Conservation (phyloP, 2,329 filamentous ascomycete species). For the Talaromyces sp. region DNA sequence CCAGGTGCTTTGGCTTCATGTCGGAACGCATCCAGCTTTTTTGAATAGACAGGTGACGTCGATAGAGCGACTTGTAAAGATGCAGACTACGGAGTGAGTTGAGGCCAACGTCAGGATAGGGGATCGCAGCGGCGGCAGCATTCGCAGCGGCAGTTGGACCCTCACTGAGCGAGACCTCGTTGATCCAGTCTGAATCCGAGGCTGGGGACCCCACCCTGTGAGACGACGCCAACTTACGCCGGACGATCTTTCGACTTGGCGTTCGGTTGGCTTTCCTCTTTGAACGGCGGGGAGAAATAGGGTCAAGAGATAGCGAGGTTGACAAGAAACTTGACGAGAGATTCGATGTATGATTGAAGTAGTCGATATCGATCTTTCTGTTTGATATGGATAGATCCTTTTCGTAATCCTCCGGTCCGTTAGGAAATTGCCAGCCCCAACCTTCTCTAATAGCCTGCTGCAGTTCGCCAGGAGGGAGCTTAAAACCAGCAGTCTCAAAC, state of each 20-base stretch:
- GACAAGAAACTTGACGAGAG: slow-evolving; percentile 26
- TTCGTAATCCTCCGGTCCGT: slow-evolving; percentile 70
- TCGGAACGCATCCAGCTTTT: slow-evolving; percentile 85
- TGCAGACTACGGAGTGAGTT: slow-evolving; percentile 77
- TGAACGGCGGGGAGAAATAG: slow-evolving; percentile 32
- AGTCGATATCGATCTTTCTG: slow-evolving; percentile 38
- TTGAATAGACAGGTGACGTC: slow-evolving; percentile 84
- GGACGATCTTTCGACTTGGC: slow-evolving; percentile 53
- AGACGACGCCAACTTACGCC: slow-evolving; percentile 50
- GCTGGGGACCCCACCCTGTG: slow-evolving; percentile 33
- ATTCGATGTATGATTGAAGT: slow-evolving; percentile 19
- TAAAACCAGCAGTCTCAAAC: slow-evolving; percentile 78
- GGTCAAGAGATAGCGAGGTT: slow-evolving; percentile 25
- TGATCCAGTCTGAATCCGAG: slow-evolving; percentile 44
- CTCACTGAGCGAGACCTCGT: slow-evolving; percentile 56
- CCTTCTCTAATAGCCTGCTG: slow-evolving; percentile 82
- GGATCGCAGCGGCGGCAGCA: slow-evolving; percentile 76
- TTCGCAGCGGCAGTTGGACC: slow-evolving; percentile 81
- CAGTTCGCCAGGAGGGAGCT: slow-evolving; percentile 74
- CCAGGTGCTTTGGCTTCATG: slow-evolving; percentile 82
- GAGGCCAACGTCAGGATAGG: slow-evolving; percentile 75
- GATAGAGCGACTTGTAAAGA: slow-evolving; percentile 93
- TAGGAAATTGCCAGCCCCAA: slow-evolving; percentile 95
- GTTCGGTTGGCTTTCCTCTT: slow-evolving; percentile 50
- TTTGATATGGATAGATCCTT: slow-evolving; percentile 60